Evolutionary conservation across 371 early-diverging fungal genomes (phyloP), one percentile per base, ranked within the genome.

Genomic region (Gilbertella persicaria): DNA sequence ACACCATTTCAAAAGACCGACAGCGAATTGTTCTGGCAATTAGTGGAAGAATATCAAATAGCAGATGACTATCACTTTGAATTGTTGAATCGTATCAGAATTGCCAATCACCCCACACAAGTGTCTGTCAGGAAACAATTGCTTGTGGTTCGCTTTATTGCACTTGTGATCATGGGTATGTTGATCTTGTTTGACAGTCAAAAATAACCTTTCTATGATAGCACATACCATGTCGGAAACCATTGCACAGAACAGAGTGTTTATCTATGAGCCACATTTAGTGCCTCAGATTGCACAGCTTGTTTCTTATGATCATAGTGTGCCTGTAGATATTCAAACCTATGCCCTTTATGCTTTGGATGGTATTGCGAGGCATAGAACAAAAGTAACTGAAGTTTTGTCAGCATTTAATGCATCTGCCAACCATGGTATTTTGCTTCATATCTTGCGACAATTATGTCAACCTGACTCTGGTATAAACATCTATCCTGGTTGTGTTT

Each of bases 381-480:
- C 68, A 41, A 86, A 87, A 55, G 71, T 90, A 0, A 70, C 76
- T n/a, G 94, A 93, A 38, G 91, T 95, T 0, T 75, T 94, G 25
- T 79, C 88, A 4, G 89, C 95, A 1, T 71, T 96, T 46, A 95
- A 95, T 59, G 93, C 93, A 1, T 89, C 92, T 2, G 94, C 94
- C 4, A 96, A 94, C 60, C 96, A 97, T 62, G 98, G 98, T 17
- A 74, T 88, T 10, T 69, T 97, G n/a, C 79, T 97, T 65, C 88
- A 85, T 55, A 78, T 90, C 7, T 50, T 93, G 25, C 86, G 91
- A 45, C 88, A 84, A 62, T 28, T 63, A 3, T 19, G 30, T 26
- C 42, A 44, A 48, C 12, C 36, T 3, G 25, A 41, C n/a, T 29
- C 62, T 17, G 35, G 49, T 56, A 56, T 33, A 13, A 25, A 44